These are phyloP conservation scores for Phialophora chinensis DNA, from an alignment of 2,329 filamentous ascomycete species.

Conservation along the genomic window DNA sequence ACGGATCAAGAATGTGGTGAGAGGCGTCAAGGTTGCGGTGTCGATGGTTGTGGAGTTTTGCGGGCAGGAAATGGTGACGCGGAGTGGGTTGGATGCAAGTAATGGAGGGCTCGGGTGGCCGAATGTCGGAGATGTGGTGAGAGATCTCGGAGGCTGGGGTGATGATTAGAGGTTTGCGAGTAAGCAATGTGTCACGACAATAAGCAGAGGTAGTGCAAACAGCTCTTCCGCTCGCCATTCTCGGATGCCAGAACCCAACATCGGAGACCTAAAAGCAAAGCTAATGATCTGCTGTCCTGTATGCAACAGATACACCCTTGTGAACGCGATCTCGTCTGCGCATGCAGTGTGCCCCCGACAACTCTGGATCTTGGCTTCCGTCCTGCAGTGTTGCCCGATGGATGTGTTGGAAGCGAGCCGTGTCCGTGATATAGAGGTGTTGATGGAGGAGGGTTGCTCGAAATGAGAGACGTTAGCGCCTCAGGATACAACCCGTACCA, in stretches of 20 bases:
- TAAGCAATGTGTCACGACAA: background rate
- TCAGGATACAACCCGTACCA: too few relatives aligned
- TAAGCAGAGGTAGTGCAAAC: background rate
- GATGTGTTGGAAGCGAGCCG: background rate
- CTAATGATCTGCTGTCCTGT: background rate
- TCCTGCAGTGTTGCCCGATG: background rate
- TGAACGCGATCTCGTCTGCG: background rate
- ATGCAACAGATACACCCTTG: background rate
- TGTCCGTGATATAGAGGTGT: background rate
- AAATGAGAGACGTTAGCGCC: background rate
- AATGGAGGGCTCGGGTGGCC: constrained; percentile 33
- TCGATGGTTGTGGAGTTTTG: constrained; percentile 35
- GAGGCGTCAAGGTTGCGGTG: constrained; percentile 34
- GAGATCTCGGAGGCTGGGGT: constrained; percentile 39
- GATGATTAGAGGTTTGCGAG: constrained; percentile 25
- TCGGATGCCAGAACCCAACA: too few relatives aligned
- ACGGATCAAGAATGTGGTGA: constrained; percentile 35
- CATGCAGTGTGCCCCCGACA: background rate
- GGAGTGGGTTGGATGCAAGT: constrained; percentile 30
- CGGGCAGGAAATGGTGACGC: constrained; percentile 33
- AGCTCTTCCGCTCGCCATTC: too few relatives aligned
- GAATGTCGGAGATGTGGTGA: constrained; percentile 39
- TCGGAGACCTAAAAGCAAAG: background rate
- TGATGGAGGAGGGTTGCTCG: background rate
- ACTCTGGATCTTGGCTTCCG: background rate